A percentile compares a stretch with the other conserved stretches of the same genome.
Evolutionary conservation across 108 stramenopile species (phyloP).

Genomic region (Schizochytrium sp.): DNA sequence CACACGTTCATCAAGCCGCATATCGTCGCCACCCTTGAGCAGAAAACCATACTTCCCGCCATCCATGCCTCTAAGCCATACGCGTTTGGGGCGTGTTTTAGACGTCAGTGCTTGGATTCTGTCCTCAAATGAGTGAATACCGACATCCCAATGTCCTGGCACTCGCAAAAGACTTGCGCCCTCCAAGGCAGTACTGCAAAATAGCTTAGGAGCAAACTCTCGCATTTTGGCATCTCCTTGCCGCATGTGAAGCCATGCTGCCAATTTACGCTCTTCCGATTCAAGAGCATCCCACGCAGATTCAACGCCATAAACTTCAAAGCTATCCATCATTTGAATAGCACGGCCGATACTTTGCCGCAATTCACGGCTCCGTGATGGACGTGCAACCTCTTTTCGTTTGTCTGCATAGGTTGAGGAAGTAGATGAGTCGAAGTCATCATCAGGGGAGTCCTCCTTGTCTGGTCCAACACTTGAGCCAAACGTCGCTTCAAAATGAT

Average conservation of each 20-base stretch:
- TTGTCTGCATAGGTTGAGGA: background rate
- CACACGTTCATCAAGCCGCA: slow-evolving; percentile 62
- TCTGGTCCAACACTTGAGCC: background rate
- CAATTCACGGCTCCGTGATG: background rate
- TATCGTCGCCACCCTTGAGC: slow-evolving; percentile 64
- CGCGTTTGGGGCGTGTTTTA: slow-evolving; percentile 64
- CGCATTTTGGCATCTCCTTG: background rate
- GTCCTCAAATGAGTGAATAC: slow-evolving; percentile 22
- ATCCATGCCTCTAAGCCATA: slow-evolving; percentile 29
- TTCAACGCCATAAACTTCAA: background rate
- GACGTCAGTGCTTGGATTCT: slow-evolving; percentile 21
- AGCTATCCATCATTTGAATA: slow-evolving; percentile 32
- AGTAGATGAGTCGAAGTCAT: background rate
- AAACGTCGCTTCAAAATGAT: slow-evolving; percentile 25
- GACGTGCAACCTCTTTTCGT: background rate
- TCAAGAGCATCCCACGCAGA: slow-evolving; percentile 45
- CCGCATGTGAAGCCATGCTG: slow-evolving; percentile 14
- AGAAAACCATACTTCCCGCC: slow-evolving; percentile 53
- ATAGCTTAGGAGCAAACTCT: slow-evolving; percentile 13
- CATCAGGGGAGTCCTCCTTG: background rate
- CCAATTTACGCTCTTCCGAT: background rate
- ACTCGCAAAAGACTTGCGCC: background rate
- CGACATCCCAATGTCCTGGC: slow-evolving; percentile 7
- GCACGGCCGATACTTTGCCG: background rate
- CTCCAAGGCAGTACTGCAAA: background rate